Evolutionary conservation across 371 early-diverging fungal genomes (phyloP).

Genomic region (Apophysomyces elegans): DNA sequence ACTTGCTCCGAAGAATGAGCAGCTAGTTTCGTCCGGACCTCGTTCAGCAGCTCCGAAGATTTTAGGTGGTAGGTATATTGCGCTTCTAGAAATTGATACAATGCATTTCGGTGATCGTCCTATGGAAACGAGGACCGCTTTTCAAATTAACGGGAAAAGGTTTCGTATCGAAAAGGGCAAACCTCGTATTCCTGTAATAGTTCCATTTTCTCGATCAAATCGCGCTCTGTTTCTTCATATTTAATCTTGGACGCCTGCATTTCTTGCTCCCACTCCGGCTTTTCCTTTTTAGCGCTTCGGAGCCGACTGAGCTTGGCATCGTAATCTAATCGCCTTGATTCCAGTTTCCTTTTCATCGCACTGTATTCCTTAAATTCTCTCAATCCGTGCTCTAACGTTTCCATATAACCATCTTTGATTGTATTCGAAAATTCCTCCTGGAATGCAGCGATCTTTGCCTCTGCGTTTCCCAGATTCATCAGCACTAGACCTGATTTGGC

Average conservation of each 20-base stretch:
- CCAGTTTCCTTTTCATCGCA: conserved; percentile 80
- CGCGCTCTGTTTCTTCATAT: conserved; percentile 87
- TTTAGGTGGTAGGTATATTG: conserved; percentile 56
- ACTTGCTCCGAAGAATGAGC: neutral
- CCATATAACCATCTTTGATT: conserved; percentile 51
- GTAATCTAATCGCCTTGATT: conserved; percentile 88
- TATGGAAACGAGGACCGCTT: conserved; percentile 20
- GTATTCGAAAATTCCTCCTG: conserved; percentile 60
- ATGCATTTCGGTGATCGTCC: conserved; percentile 60
- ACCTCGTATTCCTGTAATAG: conserved; percentile 73
- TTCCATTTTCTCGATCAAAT: conserved; percentile 68
- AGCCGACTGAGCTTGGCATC: conserved; percentile 89
- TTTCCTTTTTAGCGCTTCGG: conserved; percentile 89
- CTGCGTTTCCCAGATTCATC: conserved; percentile 64
- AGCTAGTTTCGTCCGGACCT: conserved; percentile 18
- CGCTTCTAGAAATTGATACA: conserved; percentile 60
- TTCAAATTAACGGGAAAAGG: too few species aligned
- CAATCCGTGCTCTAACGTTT: conserved; percentile 48
- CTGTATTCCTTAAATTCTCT: conserved; percentile 69
- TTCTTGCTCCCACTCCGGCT: conserved; percentile 89
- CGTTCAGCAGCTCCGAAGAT: conserved; percentile 48
- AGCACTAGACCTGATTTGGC: conserved; percentile 50
- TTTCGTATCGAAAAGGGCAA: conserved; percentile 7
- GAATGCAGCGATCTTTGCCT: conserved; percentile 61
- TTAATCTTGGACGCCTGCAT: conserved; percentile 85